Percentiles rank a stretch among this genome's conserved stretches.
These are phyloP conservation scores for Fragilaria crotonensis DNA, from an alignment of 108 stramenopile genomes.

Conservation along the genomic window DNA sequence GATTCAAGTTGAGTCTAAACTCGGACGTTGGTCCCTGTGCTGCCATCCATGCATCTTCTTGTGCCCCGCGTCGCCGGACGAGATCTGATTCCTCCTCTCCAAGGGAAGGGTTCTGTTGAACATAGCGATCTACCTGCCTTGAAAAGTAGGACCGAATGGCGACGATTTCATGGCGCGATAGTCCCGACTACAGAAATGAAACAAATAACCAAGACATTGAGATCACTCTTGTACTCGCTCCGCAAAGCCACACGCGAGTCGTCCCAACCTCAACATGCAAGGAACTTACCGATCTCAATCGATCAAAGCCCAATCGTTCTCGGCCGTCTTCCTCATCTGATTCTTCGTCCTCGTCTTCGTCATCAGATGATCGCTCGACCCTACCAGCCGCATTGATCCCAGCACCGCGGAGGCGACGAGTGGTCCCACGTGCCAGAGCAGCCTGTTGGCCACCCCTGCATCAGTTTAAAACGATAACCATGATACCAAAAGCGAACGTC, in stretches of 20 bases:
- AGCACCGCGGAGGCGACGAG: constrained; percentile 29
- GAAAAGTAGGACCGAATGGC: constrained; percentile 75
- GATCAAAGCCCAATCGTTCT: constrained; percentile 74
- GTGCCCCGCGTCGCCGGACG: constrained; percentile 26
- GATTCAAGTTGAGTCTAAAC: constrained; percentile 77
- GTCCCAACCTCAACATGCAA: too few relatives aligned
- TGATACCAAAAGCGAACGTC: too few relatives aligned
- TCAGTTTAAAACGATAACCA: too few relatives aligned
- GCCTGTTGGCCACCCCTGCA: constrained; percentile 3
- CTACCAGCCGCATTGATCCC: constrained; percentile 45
- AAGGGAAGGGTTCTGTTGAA: constrained; percentile 14
- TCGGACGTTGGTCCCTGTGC: constrained; percentile 71
- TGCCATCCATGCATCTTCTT: constrained; percentile 84
- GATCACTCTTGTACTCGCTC: too few relatives aligned
- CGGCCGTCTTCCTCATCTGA: constrained; percentile 22
- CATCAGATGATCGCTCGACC: constrained; percentile 26
- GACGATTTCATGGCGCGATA: constrained; percentile 53
- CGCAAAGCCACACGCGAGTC: too few relatives aligned
- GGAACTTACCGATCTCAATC: constrained; percentile 43
- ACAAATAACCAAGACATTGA: too few relatives aligned
- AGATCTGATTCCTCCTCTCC: constrained; percentile 28
- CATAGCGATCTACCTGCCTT: constrained; percentile 60
- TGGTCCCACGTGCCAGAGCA: constrained; percentile 3
- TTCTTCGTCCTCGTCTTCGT: constrained; percentile 27
- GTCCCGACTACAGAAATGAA: constrained; percentile 23